Conservation (phyloP, 2,329 filamentous ascomycete genomes). For the Coniochaeta sp. region DNA sequence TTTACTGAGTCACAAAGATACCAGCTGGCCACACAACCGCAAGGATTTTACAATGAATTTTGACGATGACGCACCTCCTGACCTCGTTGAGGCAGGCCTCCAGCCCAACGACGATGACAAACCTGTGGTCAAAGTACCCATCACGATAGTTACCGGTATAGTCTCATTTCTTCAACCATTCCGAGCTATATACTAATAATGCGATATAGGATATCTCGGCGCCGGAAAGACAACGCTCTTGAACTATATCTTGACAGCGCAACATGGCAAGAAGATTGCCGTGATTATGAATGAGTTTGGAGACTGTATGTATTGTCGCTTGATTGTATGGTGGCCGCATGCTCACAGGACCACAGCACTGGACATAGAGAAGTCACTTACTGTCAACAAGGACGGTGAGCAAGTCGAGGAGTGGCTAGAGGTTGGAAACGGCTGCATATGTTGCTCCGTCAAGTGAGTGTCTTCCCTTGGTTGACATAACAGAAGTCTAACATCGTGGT, state of each 20-base stretch:
- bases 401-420: constrained; percentile 93
- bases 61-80: constrained; percentile 57
- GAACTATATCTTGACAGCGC: constrained; percentile 91
- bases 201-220: constrained; percentile 71
- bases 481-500: background rate
- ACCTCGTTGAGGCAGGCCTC: constrained; percentile 46
- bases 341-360: constrained; percentile 48
- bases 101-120: constrained; percentile 40
- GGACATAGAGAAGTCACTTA: constrained; percentile 94
- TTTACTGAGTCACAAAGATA: too few species aligned
- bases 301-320: constrained; percentile 17
- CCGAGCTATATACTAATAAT: background rate
- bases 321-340: background rate
- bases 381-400: constrained; percentile 76
- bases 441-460: constrained; percentile 84
- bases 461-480: background rate
- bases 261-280: constrained; percentile 96
- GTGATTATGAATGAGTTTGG: constrained; percentile 80
- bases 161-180: background rate
- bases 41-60: constrained; percentile 46
- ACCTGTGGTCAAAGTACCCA: constrained; percentile 65
- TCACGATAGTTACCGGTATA: constrained; percentile 75
- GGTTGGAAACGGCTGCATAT: constrained; percentile 93
- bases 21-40: too few species aligned
- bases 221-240: constrained; percentile 92